Conservation (phyloP, 108 stramenopile genomes). For the Epithemia pelagica region DNA sequence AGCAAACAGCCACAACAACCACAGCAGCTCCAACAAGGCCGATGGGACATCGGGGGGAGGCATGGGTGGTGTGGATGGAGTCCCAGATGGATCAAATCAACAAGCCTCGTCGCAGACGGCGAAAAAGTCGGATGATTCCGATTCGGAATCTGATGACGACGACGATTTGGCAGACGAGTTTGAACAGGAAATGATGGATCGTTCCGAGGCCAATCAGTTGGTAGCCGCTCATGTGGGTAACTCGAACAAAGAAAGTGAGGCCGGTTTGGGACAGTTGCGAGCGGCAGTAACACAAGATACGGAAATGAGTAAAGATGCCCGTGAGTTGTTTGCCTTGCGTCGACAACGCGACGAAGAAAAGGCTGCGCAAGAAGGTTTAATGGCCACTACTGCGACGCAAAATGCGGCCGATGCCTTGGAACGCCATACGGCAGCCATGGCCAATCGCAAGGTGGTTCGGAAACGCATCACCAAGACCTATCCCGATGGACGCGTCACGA, state of each 20-base stretch:
- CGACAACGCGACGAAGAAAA: conserved; percentile 71
- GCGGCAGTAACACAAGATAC: conserved; percentile 35
- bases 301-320: conserved; percentile 65
- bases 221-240: conserved; percentile 45
- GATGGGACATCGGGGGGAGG: conserved; percentile 6
- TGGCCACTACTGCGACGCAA: background rate
- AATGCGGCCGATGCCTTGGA: background rate
- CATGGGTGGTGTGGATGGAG: conserved; percentile 10
- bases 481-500: conserved; percentile 65
- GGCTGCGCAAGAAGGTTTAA: conserved; percentile 48
- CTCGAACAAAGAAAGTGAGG: conserved; percentile 19
- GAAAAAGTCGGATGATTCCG: conserved; percentile 26
- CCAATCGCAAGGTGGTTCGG: conserved; percentile 56
- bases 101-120: background rate
- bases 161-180: conserved; percentile 37
- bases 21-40: too few relatives aligned
- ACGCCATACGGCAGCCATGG: background rate
- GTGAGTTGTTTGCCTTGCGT: conserved; percentile 66
- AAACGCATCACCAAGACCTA: conserved; percentile 68
- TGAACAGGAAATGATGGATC: conserved; percentile 73
- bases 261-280: conserved; percentile 24
- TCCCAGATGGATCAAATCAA: conserved; percentile 12
- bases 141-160: conserved; percentile 15
- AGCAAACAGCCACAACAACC: too few relatives aligned
- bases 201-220: conserved; percentile 53